Base-by-base conservation (phyloP, 2,329 filamentous ascomycete species). In the Alternaria conjuncta region DNA sequence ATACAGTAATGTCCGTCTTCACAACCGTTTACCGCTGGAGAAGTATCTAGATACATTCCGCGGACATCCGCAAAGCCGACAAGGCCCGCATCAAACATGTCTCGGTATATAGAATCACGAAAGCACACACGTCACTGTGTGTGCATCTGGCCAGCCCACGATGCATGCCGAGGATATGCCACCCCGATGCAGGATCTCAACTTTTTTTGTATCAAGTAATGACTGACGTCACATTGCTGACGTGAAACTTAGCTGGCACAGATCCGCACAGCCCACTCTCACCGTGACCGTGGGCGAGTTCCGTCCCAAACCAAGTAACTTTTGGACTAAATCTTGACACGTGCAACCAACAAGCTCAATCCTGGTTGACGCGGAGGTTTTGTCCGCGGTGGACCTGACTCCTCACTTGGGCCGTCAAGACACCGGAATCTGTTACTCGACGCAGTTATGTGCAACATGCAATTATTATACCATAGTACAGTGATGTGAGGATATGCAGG, bases 191-290 rank as follows among this genome's bases (percentile, higher is more conserved):
- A 28, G 43, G 21, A n/a, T 41, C 49, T 51, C 18, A 26, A 60
- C 41, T 61, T 59, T 61, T 63, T 54, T 62, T 64, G 50, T 47
- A 55, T 56, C 18, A 44, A 46, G 57, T 60, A 6, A 30, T 32
- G 44, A 30, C 32, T 71, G 69, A 71, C 68, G 68, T 71, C 69
- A 71, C 23, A 23, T 18, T 51, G 36, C 47, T 53, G 61, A 44
- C 51, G 46, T 68, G 65, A 70, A 70, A 71, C 69, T 63, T 60
- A 62, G 47, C 59, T 55, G 57, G 61, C 63, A 41, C 36, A 41
- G 36, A 41, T 67, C 60, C 30, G 53, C 46, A 55, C 54, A 32
- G 47, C 49, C 49, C 25, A 53, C 26, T 45, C 28, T 57, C 50
- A 28, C 50, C 20, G 36, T 44, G 18, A 44, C 51, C 28, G 62